These are phyloP conservation scores for Oxytropis ochrocephala DNA, from an alignment of 306 rosid genomes.

Conservation along the genomic window DNA sequence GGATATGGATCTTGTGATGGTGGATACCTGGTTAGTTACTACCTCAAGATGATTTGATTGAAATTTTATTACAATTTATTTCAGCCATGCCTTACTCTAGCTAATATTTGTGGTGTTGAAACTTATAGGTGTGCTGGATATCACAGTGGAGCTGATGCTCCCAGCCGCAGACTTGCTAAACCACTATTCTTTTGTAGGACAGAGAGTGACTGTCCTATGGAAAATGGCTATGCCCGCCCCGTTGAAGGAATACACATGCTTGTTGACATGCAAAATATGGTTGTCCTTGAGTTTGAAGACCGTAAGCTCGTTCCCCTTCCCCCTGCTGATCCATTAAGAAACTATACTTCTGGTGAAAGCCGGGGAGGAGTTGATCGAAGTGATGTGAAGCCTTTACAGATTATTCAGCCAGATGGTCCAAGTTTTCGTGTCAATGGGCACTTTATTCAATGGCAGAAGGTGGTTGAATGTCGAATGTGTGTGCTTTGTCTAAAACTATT, in stretches of 20 bases:
- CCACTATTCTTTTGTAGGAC: conserved; percentile 76
- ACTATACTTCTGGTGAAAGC: conserved; percentile 67
- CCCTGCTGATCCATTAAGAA: conserved; percentile 77
- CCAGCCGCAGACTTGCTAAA: conserved; percentile 79
- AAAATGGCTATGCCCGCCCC: conserved; percentile 87
- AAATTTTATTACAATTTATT: background rate
- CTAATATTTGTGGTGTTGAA: background rate
- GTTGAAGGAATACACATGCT: conserved; percentile 85
- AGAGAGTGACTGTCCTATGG: conserved; percentile 85
- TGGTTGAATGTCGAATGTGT: conserved; percentile 17
- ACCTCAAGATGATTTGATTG: background rate
- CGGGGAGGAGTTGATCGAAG: conserved; percentile 84
- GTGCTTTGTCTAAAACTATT: conserved; percentile 5
- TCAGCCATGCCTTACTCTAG: background rate
- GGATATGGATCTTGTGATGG: conserved; percentile 88
- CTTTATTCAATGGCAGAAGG: conserved; percentile 80
- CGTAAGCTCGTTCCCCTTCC: conserved; percentile 72
- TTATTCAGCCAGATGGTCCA: conserved; percentile 77
- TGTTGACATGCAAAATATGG: conserved; percentile 83
- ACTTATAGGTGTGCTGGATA: conserved; percentile 68
- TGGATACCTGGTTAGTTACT: conserved; percentile 65
- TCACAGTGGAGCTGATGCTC: conserved; percentile 75
- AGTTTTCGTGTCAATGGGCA: conserved; percentile 72
- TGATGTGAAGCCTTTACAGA: conserved; percentile 68
- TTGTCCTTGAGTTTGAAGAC: conserved; percentile 71